A percentile compares a stretch with the other conserved stretches of the same genome.
phyloP scores from a whole-genome alignment of 805 yeast species.

The Huiozyma naganishii region DNA sequence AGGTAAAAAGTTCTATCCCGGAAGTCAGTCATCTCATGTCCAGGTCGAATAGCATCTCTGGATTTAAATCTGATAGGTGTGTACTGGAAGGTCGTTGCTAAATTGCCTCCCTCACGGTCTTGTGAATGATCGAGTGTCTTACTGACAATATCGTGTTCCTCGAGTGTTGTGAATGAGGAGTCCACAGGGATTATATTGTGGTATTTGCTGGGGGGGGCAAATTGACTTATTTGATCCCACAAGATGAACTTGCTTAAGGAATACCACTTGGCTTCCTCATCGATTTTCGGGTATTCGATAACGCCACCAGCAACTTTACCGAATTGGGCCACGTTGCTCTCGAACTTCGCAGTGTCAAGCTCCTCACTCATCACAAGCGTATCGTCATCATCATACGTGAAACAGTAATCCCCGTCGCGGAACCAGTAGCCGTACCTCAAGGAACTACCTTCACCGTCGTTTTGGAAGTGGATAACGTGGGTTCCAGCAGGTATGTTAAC shows the following conservation, averaged over 20 bases:
- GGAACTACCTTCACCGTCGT: constrained; percentile 6
- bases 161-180: constrained; percentile 21
- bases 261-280: constrained; percentile 14
- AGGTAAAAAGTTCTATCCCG: constrained; percentile 57
- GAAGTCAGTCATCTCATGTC: constrained; percentile 39
- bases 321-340: constrained; percentile 1
- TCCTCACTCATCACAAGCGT: constrained; percentile 11
- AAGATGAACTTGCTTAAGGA: constrained; percentile 7
- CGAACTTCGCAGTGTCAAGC: constrained; percentile 6
- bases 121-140: background rate
- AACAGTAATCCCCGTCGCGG: constrained; percentile 4
- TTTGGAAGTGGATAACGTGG: constrained; percentile 21
- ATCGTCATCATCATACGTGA: constrained; percentile 12
- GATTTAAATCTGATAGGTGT: constrained; percentile 22
- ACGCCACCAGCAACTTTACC: constrained; percentile 6
- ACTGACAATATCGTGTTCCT: constrained; percentile 11
- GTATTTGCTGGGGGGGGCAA: background rate
- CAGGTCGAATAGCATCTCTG: constrained; percentile 19
- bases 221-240: constrained; percentile 9
- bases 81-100: constrained; percentile 8
- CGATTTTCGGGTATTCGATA: constrained; percentile 15
- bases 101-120: constrained; percentile 1
- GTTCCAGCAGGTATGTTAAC: constrained; percentile 16
- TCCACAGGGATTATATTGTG: constrained; percentile 14
- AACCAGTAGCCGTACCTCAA: constrained; percentile 27